Evolutionary conservation across 2,329 filamentous ascomycete genomes (phyloP), one percentile per base, ranked within the genome.

Genomic region (Colletotrichum eleusines): DNA sequence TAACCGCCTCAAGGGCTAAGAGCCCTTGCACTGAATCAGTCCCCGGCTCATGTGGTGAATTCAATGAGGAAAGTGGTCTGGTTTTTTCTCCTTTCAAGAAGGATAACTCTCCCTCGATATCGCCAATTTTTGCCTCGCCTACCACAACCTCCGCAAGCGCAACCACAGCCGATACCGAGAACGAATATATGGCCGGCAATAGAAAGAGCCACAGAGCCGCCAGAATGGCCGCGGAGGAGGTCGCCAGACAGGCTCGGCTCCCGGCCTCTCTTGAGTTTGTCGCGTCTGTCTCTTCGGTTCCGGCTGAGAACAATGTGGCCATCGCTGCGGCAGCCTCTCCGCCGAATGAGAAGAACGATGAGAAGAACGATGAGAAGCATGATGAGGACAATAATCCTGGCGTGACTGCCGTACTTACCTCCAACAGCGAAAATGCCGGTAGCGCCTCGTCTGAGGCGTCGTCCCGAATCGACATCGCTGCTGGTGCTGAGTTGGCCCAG

Each of bases 151-250:
- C 23, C 26, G 14, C 51, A 35, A 26, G 26, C 23, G 5, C 28
- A 23, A 20, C 61, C 33, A 5, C 12, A 50, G 8, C 48, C 31
- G 42, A 26, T 23, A 4, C 50, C 46, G 28, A 12, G 35, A 6
- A 14, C 31, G 23, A 38, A 16, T 46, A 70, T 5, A 71, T 71
- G 68, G 57, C 11, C 7, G 57, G 26, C 6, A 9, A 14, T 5
- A 51, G 46, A 58, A 64, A 53, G 23, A 44, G 18, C 11, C 44
- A 20, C 26, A 58, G 9, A 58, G 63, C 68, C 7, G 65, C 44
- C 12, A 69, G 23, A 42, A 57, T 58, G 63, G 63, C 68, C 2
- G 53, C 28, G 6, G 55, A 59, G 44, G 57, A 60, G 14, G 40
- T 28, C 14, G 59, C 65, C 5, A 50, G 26, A 20, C 48, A 63